A percentile compares a stretch with the other conserved stretches of the same genome.
Conservation (phyloP, 768 basidiomycete species). For the Mrakia frigida region DNA sequence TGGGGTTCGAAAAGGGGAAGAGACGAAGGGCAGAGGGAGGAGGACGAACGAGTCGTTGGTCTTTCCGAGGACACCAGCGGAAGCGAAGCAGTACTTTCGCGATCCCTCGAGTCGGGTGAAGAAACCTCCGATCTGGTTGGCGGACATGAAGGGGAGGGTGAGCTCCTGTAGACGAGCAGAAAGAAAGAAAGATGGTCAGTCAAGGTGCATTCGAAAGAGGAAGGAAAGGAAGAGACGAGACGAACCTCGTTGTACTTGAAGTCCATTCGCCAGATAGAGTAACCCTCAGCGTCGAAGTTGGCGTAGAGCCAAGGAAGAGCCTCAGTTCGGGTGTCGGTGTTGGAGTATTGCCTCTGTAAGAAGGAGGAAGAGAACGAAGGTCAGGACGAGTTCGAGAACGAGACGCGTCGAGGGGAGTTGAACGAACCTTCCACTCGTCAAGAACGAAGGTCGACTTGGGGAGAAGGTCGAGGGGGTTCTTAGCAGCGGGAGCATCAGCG, state of each 20-base stretch:
- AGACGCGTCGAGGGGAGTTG: too few species aligned
- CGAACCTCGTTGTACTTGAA: slow-evolving; percentile 81
- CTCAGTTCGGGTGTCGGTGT: slow-evolving; percentile 92
- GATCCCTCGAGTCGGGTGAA: slow-evolving; percentile 96
- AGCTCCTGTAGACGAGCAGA: slow-evolving; percentile 73
- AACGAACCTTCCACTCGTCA: slow-evolving; percentile 74
- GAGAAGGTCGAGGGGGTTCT: slow-evolving; percentile 89
- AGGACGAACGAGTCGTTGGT: slow-evolving; percentile 56
- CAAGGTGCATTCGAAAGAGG: not conserved
- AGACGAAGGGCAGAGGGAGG: not conserved
- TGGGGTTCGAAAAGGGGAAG: not conserved
- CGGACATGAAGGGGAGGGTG: slow-evolving; percentile 29
- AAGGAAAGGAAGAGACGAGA: not conserved
- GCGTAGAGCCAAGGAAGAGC: slow-evolving; percentile 94
- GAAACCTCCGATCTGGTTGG: slow-evolving; percentile 70
- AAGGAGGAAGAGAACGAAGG: too few species aligned
- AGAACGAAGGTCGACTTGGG: slow-evolving; percentile 56
- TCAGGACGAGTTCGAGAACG: too few species aligned
- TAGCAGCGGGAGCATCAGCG: slow-evolving; percentile 77
- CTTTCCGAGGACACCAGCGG: slow-evolving; percentile 80
- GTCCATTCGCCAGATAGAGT: slow-evolving; percentile 84
- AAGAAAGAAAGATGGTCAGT: not conserved
- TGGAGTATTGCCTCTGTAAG: slow-evolving; percentile 76
- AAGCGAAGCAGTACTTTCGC: slow-evolving; percentile 84
- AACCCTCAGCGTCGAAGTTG: slow-evolving; percentile 82